Conservation (phyloP, 2,329 filamentous ascomycete genomes). For the Hypoxylon sp. region DNA sequence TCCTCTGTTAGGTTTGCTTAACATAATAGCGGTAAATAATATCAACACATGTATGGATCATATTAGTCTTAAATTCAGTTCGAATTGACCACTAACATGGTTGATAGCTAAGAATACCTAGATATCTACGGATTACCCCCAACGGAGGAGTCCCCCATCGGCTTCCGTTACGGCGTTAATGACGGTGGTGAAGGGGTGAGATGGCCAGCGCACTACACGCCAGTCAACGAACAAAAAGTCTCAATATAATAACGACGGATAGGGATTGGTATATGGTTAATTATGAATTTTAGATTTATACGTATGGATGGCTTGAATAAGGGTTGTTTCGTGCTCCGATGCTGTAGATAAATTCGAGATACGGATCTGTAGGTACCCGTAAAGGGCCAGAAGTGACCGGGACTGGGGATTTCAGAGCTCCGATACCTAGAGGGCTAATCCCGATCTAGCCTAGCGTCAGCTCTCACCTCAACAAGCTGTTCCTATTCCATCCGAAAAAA, state of each 20-base stretch:
- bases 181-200: not conserved
- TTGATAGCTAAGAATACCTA: not conserved
- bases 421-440: constrained; percentile 32
- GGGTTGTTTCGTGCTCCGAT: not conserved
- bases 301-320: not conserved
- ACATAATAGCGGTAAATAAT: too few relatives aligned
- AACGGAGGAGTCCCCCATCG: constrained; percentile 44
- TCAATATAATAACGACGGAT: not conserved
- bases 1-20: too few relatives aligned
- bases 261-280: not conserved
- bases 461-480: constrained; percentile 45
- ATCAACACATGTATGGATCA: too few relatives aligned
- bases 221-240: not conserved
- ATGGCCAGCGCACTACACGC: not conserved
- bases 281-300: not conserved
- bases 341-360: not conserved
- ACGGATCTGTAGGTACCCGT: not conserved
- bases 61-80: too few relatives aligned
- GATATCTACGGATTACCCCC: constrained; percentile 38
- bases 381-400: too few relatives aligned
- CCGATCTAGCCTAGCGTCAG: constrained; percentile 30
- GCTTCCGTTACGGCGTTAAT: constrained; percentile 26
- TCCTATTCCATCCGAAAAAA: constrained; percentile 46
- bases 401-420: constrained; percentile 24
- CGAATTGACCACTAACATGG: too few relatives aligned